Conservation (phyloP, 768 basidiomycete genomes). For the Mycena chlorophos region DNA sequence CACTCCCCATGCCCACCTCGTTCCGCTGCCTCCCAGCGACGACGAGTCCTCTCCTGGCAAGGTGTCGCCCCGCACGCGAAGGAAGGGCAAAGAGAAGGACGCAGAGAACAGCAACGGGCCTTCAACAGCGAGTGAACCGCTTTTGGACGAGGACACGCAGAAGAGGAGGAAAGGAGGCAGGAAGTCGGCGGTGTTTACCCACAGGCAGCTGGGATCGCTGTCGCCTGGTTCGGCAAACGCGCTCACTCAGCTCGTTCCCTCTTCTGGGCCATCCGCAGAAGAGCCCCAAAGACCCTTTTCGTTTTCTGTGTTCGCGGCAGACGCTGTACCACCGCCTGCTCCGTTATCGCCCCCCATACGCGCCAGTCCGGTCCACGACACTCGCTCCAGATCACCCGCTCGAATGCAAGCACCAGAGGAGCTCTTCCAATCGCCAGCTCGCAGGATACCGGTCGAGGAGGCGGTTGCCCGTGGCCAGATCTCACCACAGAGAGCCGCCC, state of each 20-base stretch:
- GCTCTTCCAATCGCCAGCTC: conserved; percentile 57
- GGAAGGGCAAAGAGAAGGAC: conserved; percentile 13
- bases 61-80: conserved; percentile 2
- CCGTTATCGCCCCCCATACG: conserved; percentile 20
- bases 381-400: conserved; percentile 32
- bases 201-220: conserved; percentile 52
- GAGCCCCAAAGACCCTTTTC: conserved; percentile 12
- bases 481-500: conserved; percentile 48
- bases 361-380: conserved; percentile 17
- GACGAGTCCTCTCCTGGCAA: conserved; percentile 8
- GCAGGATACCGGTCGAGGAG: conserved; percentile 58
- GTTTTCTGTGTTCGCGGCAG: conserved; percentile 12
- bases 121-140: background rate
- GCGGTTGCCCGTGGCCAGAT: conserved; percentile 51
- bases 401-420: conserved; percentile 38
- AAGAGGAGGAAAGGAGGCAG: conserved; percentile 9
- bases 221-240: conserved; percentile 57
- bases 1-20: conserved; percentile 27
- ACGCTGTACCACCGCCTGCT: conserved; percentile 9
- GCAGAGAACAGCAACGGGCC: background rate
- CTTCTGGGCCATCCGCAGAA: conserved; percentile 20
- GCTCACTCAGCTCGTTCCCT: conserved; percentile 39
- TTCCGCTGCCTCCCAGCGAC: conserved; percentile 17
- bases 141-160: conserved; percentile 11
- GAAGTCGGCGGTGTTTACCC: conserved; percentile 24